Conservation (phyloP, 2,329 filamentous ascomycete species). For the Diaporthe humulicola region DNA sequence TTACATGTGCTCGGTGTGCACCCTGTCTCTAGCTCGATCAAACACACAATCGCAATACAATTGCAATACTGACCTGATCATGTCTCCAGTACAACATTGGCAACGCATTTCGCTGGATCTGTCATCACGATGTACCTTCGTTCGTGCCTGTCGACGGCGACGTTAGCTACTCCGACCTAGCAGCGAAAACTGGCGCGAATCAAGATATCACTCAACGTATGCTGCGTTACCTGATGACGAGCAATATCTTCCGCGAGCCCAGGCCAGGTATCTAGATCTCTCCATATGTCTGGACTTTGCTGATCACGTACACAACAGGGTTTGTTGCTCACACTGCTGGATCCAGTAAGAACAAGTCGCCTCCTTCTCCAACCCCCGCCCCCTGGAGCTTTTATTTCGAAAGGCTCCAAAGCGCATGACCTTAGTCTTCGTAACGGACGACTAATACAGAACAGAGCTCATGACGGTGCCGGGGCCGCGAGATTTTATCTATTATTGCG, state of each 20-base stretch:
- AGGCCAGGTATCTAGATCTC: not conserved
- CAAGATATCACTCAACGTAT: conserved; percentile 16
- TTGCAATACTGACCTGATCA: not conserved
- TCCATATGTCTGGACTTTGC: not conserved
- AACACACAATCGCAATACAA: not conserved
- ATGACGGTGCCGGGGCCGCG: not conserved
- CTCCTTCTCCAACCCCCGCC: not conserved
- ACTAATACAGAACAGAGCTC: not conserved
- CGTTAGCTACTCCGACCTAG: conserved; percentile 4
- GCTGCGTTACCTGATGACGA: conserved; percentile 17
- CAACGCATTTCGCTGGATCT: conserved; percentile 9
- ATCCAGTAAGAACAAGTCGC: not conserved
- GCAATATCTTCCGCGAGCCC: conserved; percentile 16
- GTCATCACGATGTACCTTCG: not conserved
- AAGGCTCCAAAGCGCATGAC: not conserved
- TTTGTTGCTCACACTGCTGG: conserved; percentile 11
- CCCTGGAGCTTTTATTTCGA: not conserved
- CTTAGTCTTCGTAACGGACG: not conserved
- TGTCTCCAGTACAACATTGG: not conserved
- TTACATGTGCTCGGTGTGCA: conserved; percentile 10
- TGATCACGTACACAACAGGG: not conserved
- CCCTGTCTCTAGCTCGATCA: not conserved
- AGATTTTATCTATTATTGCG: not conserved
- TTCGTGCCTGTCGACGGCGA: conserved; percentile 3
- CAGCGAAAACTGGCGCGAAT: conserved; percentile 2